Conservation (phyloP, 768 basidiomycete genomes). For the Hemileccinum rubropunctum region DNA sequence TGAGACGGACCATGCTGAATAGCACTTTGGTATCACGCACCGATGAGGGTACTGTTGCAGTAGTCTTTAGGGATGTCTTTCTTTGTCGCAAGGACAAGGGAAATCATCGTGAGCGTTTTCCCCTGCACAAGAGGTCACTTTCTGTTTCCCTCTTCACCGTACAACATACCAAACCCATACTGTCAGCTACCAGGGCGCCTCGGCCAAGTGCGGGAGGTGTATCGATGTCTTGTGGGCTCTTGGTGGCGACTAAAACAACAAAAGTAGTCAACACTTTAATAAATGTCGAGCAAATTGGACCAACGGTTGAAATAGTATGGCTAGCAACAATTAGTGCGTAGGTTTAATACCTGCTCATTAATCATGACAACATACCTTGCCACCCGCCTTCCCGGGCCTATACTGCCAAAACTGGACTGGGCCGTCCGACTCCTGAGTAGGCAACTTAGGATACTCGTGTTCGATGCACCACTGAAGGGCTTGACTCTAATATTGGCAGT, state of each 20-base stretch:
- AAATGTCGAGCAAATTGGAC: slow-evolving; percentile 18
- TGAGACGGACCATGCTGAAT: neutral
- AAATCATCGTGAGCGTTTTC: slow-evolving; percentile 87
- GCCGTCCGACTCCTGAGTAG: slow-evolving; percentile 59
- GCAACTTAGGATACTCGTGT: slow-evolving; percentile 74
- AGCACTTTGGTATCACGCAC: slow-evolving; percentile 34
- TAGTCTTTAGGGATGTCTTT: slow-evolving; percentile 53
- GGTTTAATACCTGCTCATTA: neutral
- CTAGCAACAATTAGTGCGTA: slow-evolving; percentile 26
- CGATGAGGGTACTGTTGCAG: slow-evolving; percentile 75
- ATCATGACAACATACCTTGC: slow-evolving; percentile 44
- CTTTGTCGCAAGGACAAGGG: slow-evolving; percentile 77
- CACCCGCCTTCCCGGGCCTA: slow-evolving; percentile 47
- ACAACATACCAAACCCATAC: slow-evolving; percentile 66
- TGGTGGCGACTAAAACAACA: slow-evolving; percentile 65
- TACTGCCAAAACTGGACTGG: slow-evolving; percentile 92
- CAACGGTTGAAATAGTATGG: slow-evolving; percentile 68
- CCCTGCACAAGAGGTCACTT: slow-evolving; percentile 46
- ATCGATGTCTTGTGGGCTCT: slow-evolving; percentile 62
- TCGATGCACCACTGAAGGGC: slow-evolving; percentile 84
- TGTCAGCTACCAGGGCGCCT: slow-evolving; percentile 88
- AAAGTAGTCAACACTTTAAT: neutral
- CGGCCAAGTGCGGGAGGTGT: slow-evolving; percentile 61
- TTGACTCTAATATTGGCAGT: slow-evolving; percentile 53
- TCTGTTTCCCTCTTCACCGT: neutral